A percentile compares a stretch with the other conserved stretches of the same genome.
These are phyloP conservation scores for Paramecium sonneborni DNA, from an alignment of 73 alveolate genomes.

Conservation along the genomic window DNA sequence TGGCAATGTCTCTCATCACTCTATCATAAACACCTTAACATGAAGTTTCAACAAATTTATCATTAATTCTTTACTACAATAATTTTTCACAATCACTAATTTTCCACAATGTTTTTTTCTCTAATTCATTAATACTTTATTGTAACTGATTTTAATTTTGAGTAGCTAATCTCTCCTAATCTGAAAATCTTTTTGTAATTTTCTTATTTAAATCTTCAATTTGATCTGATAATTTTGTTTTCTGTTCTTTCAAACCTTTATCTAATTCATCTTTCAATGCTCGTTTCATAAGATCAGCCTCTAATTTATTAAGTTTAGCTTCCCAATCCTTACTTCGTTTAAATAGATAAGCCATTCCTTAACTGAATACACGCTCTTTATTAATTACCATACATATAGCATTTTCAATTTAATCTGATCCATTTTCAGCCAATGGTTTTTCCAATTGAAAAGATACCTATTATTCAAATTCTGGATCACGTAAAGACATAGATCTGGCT, in stretches of 20 bases:
- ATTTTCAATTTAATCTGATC: slow-evolving; percentile 48
- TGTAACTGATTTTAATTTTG: slow-evolving; percentile 43
- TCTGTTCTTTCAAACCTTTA: slow-evolving; percentile 32
- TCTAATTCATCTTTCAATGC: slow-evolving; percentile 54
- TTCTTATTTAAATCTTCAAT: slow-evolving; percentile 58
- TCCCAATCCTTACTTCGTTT: slow-evolving; percentile 66
- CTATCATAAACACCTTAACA: slow-evolving; percentile 53
- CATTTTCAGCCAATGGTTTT: slow-evolving; percentile 66
- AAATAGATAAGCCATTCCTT: slow-evolving; percentile 50
- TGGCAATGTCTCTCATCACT: slow-evolving; percentile 38
- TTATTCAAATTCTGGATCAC: slow-evolving; percentile 62
- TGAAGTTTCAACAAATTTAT: slow-evolving; percentile 56
- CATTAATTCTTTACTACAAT: slow-evolving; percentile 58
- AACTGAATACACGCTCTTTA: slow-evolving; percentile 46
- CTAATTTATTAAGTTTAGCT: slow-evolving; percentile 34
- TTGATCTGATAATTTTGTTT: slow-evolving; percentile 46
- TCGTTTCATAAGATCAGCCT: slow-evolving; percentile 55
- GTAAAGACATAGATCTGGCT: slow-evolving; percentile 31
- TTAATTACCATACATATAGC: slow-evolving; percentile 49
- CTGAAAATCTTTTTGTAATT: slow-evolving; percentile 25
- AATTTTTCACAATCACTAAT: slow-evolving; percentile 66
- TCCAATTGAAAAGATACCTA: slow-evolving; percentile 51
- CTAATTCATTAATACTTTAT: slow-evolving; percentile 58
- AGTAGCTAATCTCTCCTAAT: slow-evolving; percentile 6
- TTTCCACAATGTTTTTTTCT: slow-evolving; percentile 67